Evolutionary conservation across 148 eudicot genomes (phyloP).

Genomic region (Nepenthes mirabilis): DNA sequence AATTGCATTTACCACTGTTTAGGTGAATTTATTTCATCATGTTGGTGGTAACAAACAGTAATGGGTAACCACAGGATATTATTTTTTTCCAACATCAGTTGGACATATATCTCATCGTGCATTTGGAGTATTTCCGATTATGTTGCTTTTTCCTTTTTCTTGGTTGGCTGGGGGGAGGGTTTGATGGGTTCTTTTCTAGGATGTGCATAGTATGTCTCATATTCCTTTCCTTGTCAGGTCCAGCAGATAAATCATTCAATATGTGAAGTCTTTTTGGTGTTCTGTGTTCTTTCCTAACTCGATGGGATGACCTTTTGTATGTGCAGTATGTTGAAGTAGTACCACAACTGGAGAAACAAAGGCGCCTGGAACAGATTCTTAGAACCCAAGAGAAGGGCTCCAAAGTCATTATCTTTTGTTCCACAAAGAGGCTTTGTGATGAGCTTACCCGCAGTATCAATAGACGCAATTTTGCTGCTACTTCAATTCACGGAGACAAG

Average conservation of each 20-base stretch:
- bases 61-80: too few relatives aligned
- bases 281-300: neutral
- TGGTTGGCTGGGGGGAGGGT: too few relatives aligned
- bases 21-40: too few relatives aligned
- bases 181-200: too few relatives aligned
- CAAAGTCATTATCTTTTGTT: constrained; percentile 73
- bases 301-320: neutral
- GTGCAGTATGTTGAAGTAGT: constrained; percentile 84
- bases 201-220: neutral
- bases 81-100: too few relatives aligned
- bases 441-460: constrained; percentile 65
- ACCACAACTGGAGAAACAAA: constrained; percentile 80
- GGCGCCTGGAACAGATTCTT: constrained; percentile 90
- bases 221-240: neutral
- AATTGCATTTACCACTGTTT: too few relatives aligned
- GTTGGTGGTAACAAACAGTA: too few relatives aligned
- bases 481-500: constrained; percentile 97
- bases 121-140: too few relatives aligned
- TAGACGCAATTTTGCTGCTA: constrained; percentile 77
- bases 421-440: constrained; percentile 83
- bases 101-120: too few relatives aligned
- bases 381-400: constrained; percentile 86
- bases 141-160: too few relatives aligned
- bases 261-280: neutral
- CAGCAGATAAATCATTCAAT: neutral